A percentile compares a stretch with the other conserved stretches of the same genome.
Evolutionary conservation across 306 rosid genomes (phyloP).

Genomic region (Citrullus mucosospermus): DNA sequence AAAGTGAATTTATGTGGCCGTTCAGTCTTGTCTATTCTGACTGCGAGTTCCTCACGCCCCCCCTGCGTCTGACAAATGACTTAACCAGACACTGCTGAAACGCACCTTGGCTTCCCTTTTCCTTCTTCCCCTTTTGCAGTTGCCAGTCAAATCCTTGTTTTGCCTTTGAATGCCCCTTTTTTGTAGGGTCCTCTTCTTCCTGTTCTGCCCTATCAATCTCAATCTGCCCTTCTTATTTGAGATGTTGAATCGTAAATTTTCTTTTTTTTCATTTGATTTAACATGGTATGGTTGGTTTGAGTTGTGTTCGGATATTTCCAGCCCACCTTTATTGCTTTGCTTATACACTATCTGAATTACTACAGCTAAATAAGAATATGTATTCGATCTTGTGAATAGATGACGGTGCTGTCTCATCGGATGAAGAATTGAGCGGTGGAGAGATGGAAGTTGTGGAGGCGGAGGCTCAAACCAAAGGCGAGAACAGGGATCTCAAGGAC

Average conservation of each 20-base stretch:
- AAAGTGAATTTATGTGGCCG: slow-evolving; percentile 5
- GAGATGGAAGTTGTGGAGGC: slow-evolving; percentile 37
- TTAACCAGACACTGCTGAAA: slow-evolving; percentile 53
- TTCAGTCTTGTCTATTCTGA: slow-evolving; percentile 11
- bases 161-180: background rate
- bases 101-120: slow-evolving; percentile 4
- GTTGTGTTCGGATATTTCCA: background rate
- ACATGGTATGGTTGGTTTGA: background rate
- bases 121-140: slow-evolving; percentile 6
- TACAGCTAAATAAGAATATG: background rate
- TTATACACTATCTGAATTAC: background rate
- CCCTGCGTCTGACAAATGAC: slow-evolving; percentile 37
- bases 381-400: slow-evolving; percentile 18
- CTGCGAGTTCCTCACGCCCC: slow-evolving; percentile 10
- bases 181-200: background rate
- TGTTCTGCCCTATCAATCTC: background rate
- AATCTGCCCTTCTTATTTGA: background rate
- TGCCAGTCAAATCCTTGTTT: slow-evolving; percentile 8
- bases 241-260: background rate
- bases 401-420: slow-evolving; percentile 67
- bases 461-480: slow-evolving; percentile 37
- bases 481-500: slow-evolving; percentile 73
- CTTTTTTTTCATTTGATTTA: background rate
- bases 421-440: slow-evolving; percentile 59
- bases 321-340: background rate